These are phyloP conservation scores for Grifola frondosa DNA, from an alignment of 1,284 basidiomycete genomes.

Conservation along the genomic window DNA sequence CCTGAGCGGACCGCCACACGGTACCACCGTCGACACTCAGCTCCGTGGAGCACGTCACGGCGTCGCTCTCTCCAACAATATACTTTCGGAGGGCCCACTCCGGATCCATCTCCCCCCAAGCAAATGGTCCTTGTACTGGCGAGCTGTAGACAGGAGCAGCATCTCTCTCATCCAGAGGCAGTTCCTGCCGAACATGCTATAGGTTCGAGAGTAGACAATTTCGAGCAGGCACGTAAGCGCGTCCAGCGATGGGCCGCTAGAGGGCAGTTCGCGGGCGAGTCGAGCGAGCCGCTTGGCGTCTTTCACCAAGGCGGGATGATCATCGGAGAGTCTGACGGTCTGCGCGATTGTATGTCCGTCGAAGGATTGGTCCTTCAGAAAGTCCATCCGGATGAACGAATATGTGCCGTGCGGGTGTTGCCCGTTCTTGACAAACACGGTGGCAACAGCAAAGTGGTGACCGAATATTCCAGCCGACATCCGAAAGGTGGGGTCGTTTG, in stretches of 20 bases:
- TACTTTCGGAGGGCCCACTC: no score
- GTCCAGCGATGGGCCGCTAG: background rate
- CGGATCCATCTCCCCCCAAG: background rate
- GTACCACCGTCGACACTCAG: no score
- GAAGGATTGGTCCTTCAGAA: background rate
- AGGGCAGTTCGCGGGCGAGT: background rate
- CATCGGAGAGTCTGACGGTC: no score
- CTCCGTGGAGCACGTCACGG: no score
- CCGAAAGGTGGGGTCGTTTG: background rate
- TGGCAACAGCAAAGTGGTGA: conserved; percentile 6
- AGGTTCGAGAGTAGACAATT: background rate
- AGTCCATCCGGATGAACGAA: conserved; percentile 6
- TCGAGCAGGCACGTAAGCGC: conserved; percentile 1
- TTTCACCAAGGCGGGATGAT: background rate
- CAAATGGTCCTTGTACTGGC: background rate
- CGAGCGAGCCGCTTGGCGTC: conserved; percentile 5
- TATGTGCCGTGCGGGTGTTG: background rate
- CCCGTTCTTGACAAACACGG: conserved; percentile 1
- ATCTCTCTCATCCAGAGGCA: conserved; percentile 7
- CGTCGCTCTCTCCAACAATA: no score
- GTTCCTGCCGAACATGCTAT: conserved; percentile 6
- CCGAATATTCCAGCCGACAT: conserved; percentile 2
- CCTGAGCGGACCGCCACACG: no score
- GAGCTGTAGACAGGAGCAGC: conserved; percentile 7
- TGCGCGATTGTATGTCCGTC: no score